Evolutionary conservation across 352 stramenopile species (phyloP), one percentile per base, ranked within the genome.

Genomic region (Thalassiosira hispida): DNA sequence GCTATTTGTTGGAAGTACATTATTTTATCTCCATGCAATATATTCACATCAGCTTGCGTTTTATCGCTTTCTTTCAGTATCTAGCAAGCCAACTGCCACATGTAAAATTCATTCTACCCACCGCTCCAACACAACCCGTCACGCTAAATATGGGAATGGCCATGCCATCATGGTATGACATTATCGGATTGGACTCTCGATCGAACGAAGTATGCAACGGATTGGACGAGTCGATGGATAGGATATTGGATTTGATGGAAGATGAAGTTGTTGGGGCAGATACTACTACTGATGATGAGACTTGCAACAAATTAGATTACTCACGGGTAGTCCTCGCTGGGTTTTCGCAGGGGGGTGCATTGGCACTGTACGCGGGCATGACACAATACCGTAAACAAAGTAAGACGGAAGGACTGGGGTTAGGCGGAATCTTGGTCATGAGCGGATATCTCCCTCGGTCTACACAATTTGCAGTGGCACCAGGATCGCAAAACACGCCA

Each of bases 121-220:
- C 90, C 38, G 94, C 95, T 20, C 63, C 81, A 20, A 90, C 83
- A 52, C 93, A 93, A 77, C 95, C 96, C 0, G 95, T 98, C 62
- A 96, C 94, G 23, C 73, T 97, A 25, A 98, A 98, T 80, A 94
- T 92, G 80, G 95, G 95, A 56, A 95, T 96, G 83, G 73, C 79
- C 6, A 98, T 97, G 93, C 93, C 94, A 0, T 92, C 94, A 1
- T 98, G 96, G 94, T 83, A 83, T 51, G 96, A 98, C 78, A 97
- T 98, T 77, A 89, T 92, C 71, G 94, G 93, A 35, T 83, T 97
- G 31, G 76, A 80, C 33, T 91, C 93, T 49, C 75, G 91, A 44
- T 85, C 91, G 33, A 91, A 87, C 56, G 93, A 97, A 55, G 77
- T 90, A 22, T 92, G 89, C 23, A 84, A 94, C 20, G 95, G 95